phyloP scores from a whole-genome alignment of 208 protist genomes.

The Trichomonas tenax region DNA sequence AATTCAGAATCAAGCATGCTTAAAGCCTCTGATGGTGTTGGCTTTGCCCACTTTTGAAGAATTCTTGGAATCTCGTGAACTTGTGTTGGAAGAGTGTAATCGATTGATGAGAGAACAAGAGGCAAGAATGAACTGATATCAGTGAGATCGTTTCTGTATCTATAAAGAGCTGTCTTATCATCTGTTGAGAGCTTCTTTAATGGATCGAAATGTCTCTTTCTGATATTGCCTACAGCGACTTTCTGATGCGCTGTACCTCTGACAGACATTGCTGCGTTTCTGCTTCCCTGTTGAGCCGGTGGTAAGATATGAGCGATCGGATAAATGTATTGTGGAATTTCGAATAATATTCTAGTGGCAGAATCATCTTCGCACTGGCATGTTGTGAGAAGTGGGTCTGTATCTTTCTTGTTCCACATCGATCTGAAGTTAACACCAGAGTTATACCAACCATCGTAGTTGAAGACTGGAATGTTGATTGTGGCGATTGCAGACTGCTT shows the following conservation, averaged over 20 bases:
- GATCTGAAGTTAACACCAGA: background rate
- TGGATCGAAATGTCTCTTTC: background rate
- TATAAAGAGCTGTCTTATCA: background rate
- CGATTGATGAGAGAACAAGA: background rate
- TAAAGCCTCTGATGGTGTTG: conserved; percentile 34
- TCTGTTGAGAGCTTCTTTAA: background rate
- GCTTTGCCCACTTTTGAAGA: background rate
- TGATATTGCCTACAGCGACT: background rate
- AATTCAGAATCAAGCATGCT: conserved; percentile 55
- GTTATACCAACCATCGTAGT: background rate
- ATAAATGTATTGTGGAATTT: background rate
- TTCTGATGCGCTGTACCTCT: background rate
- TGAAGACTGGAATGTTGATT: background rate
- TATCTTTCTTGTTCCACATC: background rate
- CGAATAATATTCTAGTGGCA: background rate
- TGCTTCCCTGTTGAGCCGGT: background rate
- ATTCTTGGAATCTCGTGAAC: background rate
- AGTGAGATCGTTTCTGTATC: background rate
- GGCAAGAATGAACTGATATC: background rate
- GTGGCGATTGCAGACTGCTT: background rate
- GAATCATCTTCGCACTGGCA: background rate
- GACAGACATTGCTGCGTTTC: background rate
- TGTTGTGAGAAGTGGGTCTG: background rate
- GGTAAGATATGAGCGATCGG: background rate
- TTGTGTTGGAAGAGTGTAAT: background rate